Evolutionary conservation across 2,329 filamentous ascomycete species (phyloP), one percentile per base, ranked within the genome.

Genomic region (Epichloe aotearoae): DNA sequence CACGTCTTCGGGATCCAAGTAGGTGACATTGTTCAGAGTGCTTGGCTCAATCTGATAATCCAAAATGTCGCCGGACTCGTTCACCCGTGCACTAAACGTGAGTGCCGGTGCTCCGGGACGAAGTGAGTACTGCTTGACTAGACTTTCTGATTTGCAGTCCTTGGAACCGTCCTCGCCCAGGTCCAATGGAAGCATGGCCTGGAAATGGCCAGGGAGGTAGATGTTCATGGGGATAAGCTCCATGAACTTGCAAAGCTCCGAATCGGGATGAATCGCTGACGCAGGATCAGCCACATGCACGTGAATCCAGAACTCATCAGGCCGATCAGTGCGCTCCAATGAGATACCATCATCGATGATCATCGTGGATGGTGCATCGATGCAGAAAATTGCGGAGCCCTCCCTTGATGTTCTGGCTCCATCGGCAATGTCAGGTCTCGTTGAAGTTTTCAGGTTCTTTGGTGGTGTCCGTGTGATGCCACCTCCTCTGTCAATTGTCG

Each of bases 271-370:
- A 55, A 93, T 79, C 52, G 79, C 77, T 5, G 87, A 86, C 2
- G 84, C 83, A 8, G 86, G 86, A 59, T 93, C 88, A 14, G 88
- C 87, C 41, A 86, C 76, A 62, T 93, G 87, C 34, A 88, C 67
- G 60, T 89, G 86, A 33, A 91, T 70, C 87, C 87, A 93, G 59
- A 78, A 80, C 56, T 84, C 73, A 47, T 72, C 62, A 19, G 72
- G 54, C 17, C 64, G 69, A 4, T 71, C 66, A 1, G 82, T 76
- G 44, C 66, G 63, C 60, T 88, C 82, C 7, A 93, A 61, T 1
- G 86, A 91, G 8, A 94, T 67, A 1, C 83, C 87, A 61, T 94
- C 87, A 57, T 94, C 87, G 52, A 93, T 84, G 57, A 91, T 81
- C 30, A 75, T 70, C 0, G 88, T 84, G 37, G 66, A 68, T 19